Conservation (phyloP, 441 rosid species). For the Populus trichocarpa region DNA sequence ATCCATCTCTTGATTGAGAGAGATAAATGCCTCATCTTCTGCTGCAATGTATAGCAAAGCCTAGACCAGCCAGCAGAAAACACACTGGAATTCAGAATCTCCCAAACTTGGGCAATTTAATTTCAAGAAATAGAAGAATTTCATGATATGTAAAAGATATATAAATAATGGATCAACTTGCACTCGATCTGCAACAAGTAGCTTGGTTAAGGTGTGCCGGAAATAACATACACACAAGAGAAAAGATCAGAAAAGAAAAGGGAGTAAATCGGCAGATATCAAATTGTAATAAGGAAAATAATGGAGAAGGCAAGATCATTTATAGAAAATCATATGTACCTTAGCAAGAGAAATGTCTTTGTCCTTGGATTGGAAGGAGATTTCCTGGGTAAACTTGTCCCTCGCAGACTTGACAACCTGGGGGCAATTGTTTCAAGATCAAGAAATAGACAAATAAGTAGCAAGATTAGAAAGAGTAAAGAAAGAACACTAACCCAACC, state of each 20-base stretch:
- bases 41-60: conserved; percentile 77
- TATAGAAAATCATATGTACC: conserved; percentile 31
- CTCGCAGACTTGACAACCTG: conserved; percentile 67
- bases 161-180: neutral
- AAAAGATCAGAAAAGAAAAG: neutral
- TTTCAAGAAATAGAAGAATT: neutral
- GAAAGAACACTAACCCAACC: neutral
- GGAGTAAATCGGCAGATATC: neutral
- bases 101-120: neutral
- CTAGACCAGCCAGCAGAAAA: conserved; percentile 33
- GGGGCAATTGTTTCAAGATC: conserved; percentile 4
- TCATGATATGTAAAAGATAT: neutral
- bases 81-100: neutral
- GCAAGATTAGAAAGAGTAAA: conserved; percentile 7
- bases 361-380: conserved; percentile 72
- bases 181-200: neutral
- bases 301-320: conserved; percentile 9
- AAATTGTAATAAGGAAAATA: neutral
- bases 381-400: conserved; percentile 60
- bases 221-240: neutral
- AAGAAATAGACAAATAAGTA: neutral
- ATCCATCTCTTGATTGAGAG: conserved; percentile 56
- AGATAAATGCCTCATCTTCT: conserved; percentile 77
- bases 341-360: conserved; percentile 72
- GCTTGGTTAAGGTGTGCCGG: neutral